phyloP scores from a whole-genome alignment of 139 green algal genomes.

The Astrephomene gubernaculifera region DNA sequence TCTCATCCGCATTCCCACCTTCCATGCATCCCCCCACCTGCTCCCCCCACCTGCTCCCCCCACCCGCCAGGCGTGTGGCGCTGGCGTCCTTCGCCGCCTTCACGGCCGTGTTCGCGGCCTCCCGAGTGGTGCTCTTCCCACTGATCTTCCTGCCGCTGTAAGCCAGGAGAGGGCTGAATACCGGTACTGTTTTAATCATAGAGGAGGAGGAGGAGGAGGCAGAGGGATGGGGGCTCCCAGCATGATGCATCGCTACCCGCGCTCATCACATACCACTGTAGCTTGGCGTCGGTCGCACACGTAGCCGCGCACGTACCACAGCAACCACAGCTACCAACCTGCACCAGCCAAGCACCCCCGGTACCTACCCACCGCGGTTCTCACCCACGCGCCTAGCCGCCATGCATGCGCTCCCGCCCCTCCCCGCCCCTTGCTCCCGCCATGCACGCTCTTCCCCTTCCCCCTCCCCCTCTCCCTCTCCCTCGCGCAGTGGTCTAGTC shows the following conservation, averaged over 20 bases:
- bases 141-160: slow-evolving; percentile 44
- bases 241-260: too few relatives aligned
- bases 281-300: too few relatives aligned
- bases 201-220: too few relatives aligned
- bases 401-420: not conserved
- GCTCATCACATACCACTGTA: too few relatives aligned
- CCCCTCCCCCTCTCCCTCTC: not conserved
- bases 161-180: too few relatives aligned
- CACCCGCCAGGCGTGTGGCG: not conserved
- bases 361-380: too few relatives aligned
- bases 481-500: slow-evolving; percentile 29
- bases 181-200: too few relatives aligned
- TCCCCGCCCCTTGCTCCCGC: not conserved
- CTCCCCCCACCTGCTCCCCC: not conserved
- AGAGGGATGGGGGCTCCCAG: too few relatives aligned
- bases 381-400: too few relatives aligned
- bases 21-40: not conserved
- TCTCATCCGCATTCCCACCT: not conserved
- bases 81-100: slow-evolving; percentile 31
- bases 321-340: too few relatives aligned
- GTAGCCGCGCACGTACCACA: too few relatives aligned
- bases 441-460: not conserved
- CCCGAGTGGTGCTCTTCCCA: slow-evolving; percentile 51
- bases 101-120: slow-evolving; percentile 31
- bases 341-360: too few relatives aligned